Evolutionary conservation across 805 yeast genomes (phyloP).

Genomic region (Saccharomyces jurei): DNA sequence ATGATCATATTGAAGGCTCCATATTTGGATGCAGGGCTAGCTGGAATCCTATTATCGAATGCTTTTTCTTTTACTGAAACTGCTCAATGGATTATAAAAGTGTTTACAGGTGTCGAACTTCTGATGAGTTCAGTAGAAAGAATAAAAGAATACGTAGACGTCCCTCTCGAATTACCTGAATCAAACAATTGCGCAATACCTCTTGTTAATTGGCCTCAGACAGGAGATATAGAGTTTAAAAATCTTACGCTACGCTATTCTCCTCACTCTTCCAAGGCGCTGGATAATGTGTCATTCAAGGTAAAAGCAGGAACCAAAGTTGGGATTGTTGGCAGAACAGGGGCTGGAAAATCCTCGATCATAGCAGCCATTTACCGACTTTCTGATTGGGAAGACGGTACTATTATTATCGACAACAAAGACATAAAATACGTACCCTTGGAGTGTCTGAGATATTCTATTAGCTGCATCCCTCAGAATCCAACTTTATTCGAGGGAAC

Average conservation of each 20-base stretch:
- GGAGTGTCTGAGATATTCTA: background rate
- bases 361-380: background rate
- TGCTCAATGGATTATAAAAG: slow-evolving; percentile 83
- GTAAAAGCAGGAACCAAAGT: slow-evolving; percentile 67
- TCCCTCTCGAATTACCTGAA: background rate
- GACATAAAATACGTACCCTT: background rate
- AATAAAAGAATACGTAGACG: slow-evolving; percentile 63
- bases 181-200: slow-evolving; percentile 51
- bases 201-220: slow-evolving; percentile 76
- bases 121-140: slow-evolving; percentile 92
- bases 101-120: slow-evolving; percentile 81
- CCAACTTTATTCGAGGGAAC: background rate
- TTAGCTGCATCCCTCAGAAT: background rate
- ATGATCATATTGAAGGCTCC: slow-evolving; percentile 31
- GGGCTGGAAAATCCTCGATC: slow-evolving; percentile 75
- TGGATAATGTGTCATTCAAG: slow-evolving; percentile 69
- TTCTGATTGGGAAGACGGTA: slow-evolving; percentile 18
- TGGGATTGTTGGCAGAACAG: slow-evolving; percentile 93
- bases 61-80: slow-evolving; percentile 76
- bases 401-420: slow-evolving; percentile 62
- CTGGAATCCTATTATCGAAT: slow-evolving; percentile 82
- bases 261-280: slow-evolving; percentile 75
- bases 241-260: slow-evolving; percentile 75
- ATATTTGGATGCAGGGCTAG: slow-evolving; percentile 71
- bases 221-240: slow-evolving; percentile 63